Conservation (phyloP, 2,329 filamentous ascomycete species). For the Cercospora nicotianae region DNA sequence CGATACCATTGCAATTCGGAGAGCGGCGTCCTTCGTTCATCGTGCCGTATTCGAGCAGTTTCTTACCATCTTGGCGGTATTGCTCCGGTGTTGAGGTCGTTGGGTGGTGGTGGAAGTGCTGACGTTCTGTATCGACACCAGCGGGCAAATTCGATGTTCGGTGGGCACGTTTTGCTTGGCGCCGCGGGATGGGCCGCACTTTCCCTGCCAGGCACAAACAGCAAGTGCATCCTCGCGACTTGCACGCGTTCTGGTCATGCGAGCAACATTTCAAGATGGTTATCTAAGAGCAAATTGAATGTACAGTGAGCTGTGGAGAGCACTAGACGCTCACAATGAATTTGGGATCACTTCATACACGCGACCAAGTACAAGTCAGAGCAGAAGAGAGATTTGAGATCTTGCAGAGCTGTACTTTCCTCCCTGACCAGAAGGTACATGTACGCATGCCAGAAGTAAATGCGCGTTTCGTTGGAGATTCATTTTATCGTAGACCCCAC, state of each 20-base stretch:
- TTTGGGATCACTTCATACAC: background rate
- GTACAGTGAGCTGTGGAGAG: too few relatives aligned
- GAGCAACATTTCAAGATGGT: background rate
- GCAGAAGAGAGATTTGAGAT: background rate
- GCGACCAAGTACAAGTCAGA: background rate
- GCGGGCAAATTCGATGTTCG: slow-evolving; percentile 1
- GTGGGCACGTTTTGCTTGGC: slow-evolving; percentile 7
- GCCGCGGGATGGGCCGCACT: background rate
- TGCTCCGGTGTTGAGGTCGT: slow-evolving; percentile 21
- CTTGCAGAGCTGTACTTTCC: background rate
- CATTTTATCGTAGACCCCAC: background rate
- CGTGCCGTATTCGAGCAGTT: background rate
- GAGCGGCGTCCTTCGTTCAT: slow-evolving; percentile 15
- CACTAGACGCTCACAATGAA: too few relatives aligned
- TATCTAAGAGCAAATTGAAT: too few relatives aligned
- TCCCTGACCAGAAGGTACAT: too few relatives aligned
- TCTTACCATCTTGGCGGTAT: slow-evolving; percentile 24
- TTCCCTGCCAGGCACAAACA: background rate
- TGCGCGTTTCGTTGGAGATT: background rate
- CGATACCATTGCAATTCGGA: slow-evolving; percentile 12
- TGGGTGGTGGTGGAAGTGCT: slow-evolving; percentile 12
- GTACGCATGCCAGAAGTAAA: too few relatives aligned
- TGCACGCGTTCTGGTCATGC: background rate
- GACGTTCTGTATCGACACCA: background rate
- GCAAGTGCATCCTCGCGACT: background rate